Percentiles rank a stretch among this genome's conserved stretches.
phyloP scores from a whole-genome alignment of 2,329 filamentous ascomycete species.

The Trichoderma brevicompactum region DNA sequence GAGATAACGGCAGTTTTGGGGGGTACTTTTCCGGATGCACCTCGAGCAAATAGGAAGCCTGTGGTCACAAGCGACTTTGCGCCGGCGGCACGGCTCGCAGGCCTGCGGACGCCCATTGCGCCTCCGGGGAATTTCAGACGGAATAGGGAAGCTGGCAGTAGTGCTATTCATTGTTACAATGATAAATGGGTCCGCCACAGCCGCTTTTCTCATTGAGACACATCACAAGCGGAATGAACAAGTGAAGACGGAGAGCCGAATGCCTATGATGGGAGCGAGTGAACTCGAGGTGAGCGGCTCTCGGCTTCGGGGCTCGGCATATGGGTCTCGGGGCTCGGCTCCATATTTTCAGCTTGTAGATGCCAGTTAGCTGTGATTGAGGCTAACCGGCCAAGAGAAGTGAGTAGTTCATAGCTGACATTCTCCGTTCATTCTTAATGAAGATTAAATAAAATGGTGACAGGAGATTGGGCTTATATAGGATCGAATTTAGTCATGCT shows the following conservation, averaged over 20 bases:
- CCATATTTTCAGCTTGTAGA: background rate
- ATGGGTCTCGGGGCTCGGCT: background rate
- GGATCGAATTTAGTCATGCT: too few relatives aligned
- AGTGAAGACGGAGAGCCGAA: constrained; percentile 11
- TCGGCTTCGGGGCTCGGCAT: constrained; percentile 21
- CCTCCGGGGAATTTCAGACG: constrained; percentile 16
- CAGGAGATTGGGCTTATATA: too few relatives aligned
- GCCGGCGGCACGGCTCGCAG: constrained; percentile 26
- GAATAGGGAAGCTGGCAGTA: background rate
- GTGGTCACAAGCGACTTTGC: constrained; percentile 28
- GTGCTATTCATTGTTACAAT: background rate
- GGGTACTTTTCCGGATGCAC: constrained; percentile 15
- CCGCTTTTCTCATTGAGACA: background rate
- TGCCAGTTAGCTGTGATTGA: too few relatives aligned
- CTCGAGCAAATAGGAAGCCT: constrained; percentile 26
- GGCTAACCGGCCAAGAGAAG: too few relatives aligned
- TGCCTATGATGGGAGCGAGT: background rate
- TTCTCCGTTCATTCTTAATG: too few relatives aligned
- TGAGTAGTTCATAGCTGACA: background rate
- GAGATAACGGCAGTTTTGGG: constrained; percentile 22
- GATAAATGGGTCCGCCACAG: constrained; percentile 1
- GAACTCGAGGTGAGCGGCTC: background rate
- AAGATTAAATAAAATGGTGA: too few relatives aligned
- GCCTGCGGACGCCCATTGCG: constrained; percentile 25
- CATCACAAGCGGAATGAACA: background rate